Conservation (phyloP, 2,329 filamentous ascomycete species). For the Coniochaeta sp. region DNA sequence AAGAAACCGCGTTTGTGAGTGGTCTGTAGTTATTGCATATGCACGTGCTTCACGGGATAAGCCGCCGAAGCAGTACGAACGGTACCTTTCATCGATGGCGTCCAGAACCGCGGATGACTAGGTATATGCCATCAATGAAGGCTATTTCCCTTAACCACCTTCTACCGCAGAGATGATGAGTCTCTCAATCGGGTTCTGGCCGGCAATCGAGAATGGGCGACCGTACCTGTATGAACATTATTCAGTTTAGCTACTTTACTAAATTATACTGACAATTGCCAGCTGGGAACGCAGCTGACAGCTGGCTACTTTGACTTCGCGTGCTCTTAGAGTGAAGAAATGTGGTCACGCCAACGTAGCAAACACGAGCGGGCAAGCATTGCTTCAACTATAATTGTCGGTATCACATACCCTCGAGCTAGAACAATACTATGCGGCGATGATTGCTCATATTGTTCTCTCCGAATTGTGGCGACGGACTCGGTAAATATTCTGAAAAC, state of each 20-base stretch:
- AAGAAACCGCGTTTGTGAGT: neutral
- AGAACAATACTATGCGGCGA: constrained; percentile 2
- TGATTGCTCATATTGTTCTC: constrained; percentile 1
- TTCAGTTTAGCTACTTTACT: neutral
- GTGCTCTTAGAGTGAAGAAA: neutral
- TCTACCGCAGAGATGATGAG: no score
- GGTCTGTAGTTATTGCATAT: neutral
- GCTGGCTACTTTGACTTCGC: neutral
- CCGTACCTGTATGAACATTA: no score
- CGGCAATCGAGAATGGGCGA: no score
- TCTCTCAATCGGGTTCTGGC: no score
- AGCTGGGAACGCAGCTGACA: neutral
- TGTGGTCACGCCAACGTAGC: neutral
- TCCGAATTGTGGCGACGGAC: neutral
- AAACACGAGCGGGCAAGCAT: neutral
- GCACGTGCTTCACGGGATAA: neutral
- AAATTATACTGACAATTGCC: neutral
- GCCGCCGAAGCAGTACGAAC: no score
- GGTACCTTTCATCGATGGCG: neutral
- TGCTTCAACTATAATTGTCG: neutral
- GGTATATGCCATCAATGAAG: no score
- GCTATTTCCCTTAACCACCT: no score
- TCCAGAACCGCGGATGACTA: no score
- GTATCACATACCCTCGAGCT: neutral
- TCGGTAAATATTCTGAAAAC: neutral